Base-by-base conservation (phyloP, 208 protist species). In the Strigomonas oncopelti region DNA sequence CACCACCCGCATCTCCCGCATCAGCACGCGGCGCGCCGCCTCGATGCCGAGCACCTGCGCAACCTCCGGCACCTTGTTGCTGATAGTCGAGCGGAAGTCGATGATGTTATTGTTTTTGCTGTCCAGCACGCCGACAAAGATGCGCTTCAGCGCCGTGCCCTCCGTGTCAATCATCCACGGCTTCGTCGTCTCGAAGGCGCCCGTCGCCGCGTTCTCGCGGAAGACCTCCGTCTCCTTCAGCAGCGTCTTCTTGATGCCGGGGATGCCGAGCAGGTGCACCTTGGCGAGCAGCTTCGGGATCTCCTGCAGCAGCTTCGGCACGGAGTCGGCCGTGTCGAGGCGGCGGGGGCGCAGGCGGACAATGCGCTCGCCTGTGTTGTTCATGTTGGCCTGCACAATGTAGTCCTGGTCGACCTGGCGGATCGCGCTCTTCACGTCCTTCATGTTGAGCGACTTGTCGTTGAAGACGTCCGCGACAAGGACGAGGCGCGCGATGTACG, bases 31-130 rank as follows among this genome's bases (percentile, higher is more conserved):
- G 34, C 87, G 71, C 25, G 87, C 85, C n/a, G 88, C 91, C 75
- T 96, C 91, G 65, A 95, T 93, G 52, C 90, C 99, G 4, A 99
- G 88, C 24, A 98, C 81, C 45, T 92, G 65, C 60, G 94, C 84
- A 14, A 99, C 95, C 87, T 99, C 99, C n/a, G 94, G 82, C 48
- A 99, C 95, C 85, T 99, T 92, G 84, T 99, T 99, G 22, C 96
- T 98, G 46, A 74, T 87, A 1, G 97, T 99, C 45, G 88, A 76
- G 1, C 55, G 65, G n/a, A 78, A 72, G 78, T 99, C 98, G 28
- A 99, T 96, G 25, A 94, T 80, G 58, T 87, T 89, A 18, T 92
- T 64, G 32, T 75, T 72, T 31, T 87, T 82, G 31, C 97, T 98
- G 80, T 99, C 98, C 18, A 99, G 98, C 61, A 99, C 91, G 54